Conservation (phyloP, 2,329 filamentous ascomycete genomes). For the Epichloe typhina region DNA sequence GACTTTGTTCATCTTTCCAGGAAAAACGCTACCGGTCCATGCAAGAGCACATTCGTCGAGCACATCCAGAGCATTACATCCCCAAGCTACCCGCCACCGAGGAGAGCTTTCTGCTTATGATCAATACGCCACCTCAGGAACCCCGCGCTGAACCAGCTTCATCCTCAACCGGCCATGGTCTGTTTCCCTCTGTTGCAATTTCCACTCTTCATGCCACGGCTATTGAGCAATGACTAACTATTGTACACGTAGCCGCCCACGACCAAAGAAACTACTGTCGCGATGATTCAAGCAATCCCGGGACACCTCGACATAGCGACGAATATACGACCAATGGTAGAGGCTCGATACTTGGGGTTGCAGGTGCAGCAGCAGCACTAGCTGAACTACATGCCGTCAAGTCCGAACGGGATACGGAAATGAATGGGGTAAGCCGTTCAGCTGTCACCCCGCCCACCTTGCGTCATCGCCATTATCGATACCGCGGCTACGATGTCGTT, state of each 20-base stretch:
- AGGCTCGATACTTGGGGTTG: constrained; percentile 38
- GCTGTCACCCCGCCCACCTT: constrained; percentile 13
- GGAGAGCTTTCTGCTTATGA: constrained; percentile 95
- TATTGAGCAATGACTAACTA: neutral
- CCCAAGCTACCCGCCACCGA: constrained; percentile 95
- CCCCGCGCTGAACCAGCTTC: constrained; percentile 31
- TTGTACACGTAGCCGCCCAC: constrained; percentile 30
- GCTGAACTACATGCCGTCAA: constrained; percentile 72
- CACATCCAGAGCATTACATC: constrained; percentile 94
- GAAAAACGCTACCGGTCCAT: constrained; percentile 96
- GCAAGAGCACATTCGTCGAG: constrained; percentile 97
- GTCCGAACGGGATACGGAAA: constrained; percentile 64
- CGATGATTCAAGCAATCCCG: constrained; percentile 53
- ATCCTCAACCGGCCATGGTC: constrained; percentile 20
- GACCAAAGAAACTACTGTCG: constrained; percentile 41
- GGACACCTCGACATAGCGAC: constrained; percentile 55
- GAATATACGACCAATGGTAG: constrained; percentile 42
- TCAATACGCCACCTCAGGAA: constrained; percentile 74
- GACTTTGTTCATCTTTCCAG: constrained; percentile 29
- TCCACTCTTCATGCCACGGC: neutral
- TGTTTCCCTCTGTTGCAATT: constrained; percentile 9
- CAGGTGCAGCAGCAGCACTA: constrained; percentile 70
- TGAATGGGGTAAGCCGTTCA: constrained; percentile 50
- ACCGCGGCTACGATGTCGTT: neutral
- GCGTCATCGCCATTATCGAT: constrained; percentile 13